Percentiles rank a stretch among this genome's conserved stretches.
These are phyloP conservation scores for Candida sonorensis DNA, from an alignment of 805 yeast genomes.

Conservation along the genomic window DNA sequence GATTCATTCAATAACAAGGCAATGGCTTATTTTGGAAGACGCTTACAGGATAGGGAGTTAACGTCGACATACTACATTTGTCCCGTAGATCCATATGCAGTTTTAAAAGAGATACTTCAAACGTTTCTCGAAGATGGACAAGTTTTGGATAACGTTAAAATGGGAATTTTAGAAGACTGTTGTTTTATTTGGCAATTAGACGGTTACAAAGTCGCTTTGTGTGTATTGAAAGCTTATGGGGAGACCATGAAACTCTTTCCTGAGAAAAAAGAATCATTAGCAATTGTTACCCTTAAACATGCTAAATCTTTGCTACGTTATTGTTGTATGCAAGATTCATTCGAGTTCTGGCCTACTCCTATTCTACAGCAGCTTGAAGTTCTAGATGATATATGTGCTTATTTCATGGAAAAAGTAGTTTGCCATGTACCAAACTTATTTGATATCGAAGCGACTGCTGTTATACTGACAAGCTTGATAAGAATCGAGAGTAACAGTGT, in stretches of 20 bases:
- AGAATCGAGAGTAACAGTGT: constrained; percentile 8
- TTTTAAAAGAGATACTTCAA: constrained; percentile 9
- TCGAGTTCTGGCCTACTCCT: constrained; percentile 11
- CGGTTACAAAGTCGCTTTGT: constrained; percentile 13
- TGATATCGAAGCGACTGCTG: constrained; percentile 3
- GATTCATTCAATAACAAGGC: constrained; percentile 8
- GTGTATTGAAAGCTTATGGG: constrained; percentile 8
- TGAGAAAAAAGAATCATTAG: neutral
- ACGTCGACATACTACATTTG: too few relatives aligned
- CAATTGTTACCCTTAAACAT: constrained; percentile 4
- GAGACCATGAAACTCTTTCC: constrained; percentile 1
- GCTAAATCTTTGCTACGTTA: constrained; percentile 10
- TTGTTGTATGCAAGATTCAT: constrained; percentile 10
- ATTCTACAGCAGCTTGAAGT: constrained; percentile 5
- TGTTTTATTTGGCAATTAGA: constrained; percentile 18
- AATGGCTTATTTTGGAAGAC: constrained; percentile 8
- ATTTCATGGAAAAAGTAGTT: constrained; percentile 7
- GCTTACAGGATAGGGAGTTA: too few relatives aligned
- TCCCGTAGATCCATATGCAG: constrained; percentile 10
- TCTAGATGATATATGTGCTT: constrained; percentile 7
- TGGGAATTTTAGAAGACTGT: constrained; percentile 14
- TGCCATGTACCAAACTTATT: constrained; percentile 6
- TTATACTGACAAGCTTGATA: constrained; percentile 4
- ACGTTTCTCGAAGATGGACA: constrained; percentile 3
- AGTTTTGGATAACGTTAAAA: constrained; percentile 4